Evolutionary conservation across 108 stramenopile species (phyloP).

Genomic region (Discostella stelligeroides): DNA sequence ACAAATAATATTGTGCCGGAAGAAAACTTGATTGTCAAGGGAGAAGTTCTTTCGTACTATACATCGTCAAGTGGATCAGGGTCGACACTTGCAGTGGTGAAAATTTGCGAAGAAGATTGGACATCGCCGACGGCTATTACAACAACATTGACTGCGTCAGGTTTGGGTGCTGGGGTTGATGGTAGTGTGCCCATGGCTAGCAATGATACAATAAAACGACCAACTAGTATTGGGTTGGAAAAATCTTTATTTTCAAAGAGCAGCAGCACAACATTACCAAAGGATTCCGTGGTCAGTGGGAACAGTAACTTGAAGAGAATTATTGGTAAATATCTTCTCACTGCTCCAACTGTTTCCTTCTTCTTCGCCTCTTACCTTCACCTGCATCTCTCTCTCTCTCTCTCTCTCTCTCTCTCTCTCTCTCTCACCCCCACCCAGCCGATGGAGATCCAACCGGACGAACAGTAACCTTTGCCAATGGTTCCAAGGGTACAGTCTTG

Average conservation of each 20-base stretch:
- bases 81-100: background rate
- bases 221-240: background rate
- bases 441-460: conserved; percentile 78
- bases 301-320: too few species aligned
- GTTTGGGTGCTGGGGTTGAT: background rate
- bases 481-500: conserved; percentile 64
- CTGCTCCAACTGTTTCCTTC: too few species aligned
- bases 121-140: background rate
- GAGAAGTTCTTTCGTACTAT: background rate
- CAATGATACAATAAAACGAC: background rate
- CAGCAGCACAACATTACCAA: background rate
- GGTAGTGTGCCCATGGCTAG: conserved; percentile 1
- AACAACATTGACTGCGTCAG: background rate
- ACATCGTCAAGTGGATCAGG: too few species aligned
- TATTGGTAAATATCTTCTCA: too few species aligned
- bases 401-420: background rate
- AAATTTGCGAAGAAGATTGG: background rate
- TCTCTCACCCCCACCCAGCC: conserved; percentile 3
- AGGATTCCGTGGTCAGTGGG: too few species aligned
- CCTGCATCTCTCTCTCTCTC: background rate
- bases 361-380: background rate
- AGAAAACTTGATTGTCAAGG: too few species aligned
- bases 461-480: conserved; percentile 53
- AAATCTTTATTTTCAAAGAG: background rate
- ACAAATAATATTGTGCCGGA: too few species aligned